phyloP scores from a whole-genome alignment of 495 filamentous ascomycete genomes.

The Penicillium arizonense region DNA sequence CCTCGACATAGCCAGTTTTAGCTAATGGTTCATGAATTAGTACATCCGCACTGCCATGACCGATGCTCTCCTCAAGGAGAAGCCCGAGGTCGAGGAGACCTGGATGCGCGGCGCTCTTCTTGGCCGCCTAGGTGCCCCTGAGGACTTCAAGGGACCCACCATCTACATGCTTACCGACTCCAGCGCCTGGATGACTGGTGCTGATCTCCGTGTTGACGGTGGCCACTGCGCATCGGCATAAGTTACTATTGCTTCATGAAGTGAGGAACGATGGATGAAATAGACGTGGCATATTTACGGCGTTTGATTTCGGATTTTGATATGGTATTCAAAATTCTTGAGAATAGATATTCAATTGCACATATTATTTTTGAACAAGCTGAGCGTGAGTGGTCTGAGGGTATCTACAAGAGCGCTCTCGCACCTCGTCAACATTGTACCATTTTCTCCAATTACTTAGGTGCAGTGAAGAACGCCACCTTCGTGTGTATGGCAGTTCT shows the following conservation, averaged over 20 bases:
- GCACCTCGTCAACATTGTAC: neutral
- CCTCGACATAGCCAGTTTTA: constrained; percentile 25
- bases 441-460: neutral
- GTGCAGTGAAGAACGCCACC: constrained; percentile 34
- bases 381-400: too few relatives aligned
- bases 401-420: too few relatives aligned
- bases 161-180: constrained; percentile 45
- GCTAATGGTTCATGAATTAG: constrained; percentile 7
- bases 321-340: neutral
- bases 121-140: constrained; percentile 33
- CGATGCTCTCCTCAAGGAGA: constrained; percentile 40
- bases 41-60: constrained; percentile 43
- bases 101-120: constrained; percentile 38
- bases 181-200: constrained; percentile 41
- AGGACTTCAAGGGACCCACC: constrained; percentile 43
- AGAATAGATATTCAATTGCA: neutral
- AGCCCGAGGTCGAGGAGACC: constrained; percentile 55
- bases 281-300: constrained; percentile 14
- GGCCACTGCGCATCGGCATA: constrained; percentile 39
- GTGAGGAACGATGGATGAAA: constrained; percentile 1
- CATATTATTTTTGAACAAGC: neutral
- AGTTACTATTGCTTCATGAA: neutral
- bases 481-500: constrained; percentile 34
- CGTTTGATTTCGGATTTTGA: constrained; percentile 6
- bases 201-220: constrained; percentile 38